Conservation (phyloP, 1,284 basidiomycete genomes). For the Austroboletus rostrupii region DNA sequence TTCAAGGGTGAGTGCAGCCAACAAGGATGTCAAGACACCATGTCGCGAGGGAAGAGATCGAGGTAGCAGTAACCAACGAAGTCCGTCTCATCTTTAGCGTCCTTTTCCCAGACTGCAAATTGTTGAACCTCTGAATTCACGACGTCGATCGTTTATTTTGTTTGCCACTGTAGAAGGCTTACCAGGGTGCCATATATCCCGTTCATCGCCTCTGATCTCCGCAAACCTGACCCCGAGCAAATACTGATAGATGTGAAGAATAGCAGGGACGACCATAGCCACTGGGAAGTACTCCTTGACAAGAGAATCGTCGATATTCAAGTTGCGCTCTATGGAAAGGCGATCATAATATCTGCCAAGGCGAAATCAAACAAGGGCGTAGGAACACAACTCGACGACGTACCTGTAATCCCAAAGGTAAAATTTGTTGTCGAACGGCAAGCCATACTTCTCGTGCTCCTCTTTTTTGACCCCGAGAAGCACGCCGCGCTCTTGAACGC, state of each 20-base stretch:
- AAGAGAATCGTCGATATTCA: slow-evolving; percentile 67
- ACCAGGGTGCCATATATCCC: slow-evolving; percentile 69
- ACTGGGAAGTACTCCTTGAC: slow-evolving; percentile 89
- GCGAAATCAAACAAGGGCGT: background rate
- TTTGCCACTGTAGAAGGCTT: slow-evolving; percentile 13
- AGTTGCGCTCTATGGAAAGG: slow-evolving; percentile 60
- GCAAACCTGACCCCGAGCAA: slow-evolving; percentile 73
- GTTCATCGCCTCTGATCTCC: slow-evolving; percentile 51
- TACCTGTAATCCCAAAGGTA: slow-evolving; percentile 64
- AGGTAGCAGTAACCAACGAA: slow-evolving; percentile 83
- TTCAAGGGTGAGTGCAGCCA: background rate
- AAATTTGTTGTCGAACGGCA: slow-evolving; percentile 65
- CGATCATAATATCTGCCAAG: slow-evolving; percentile 60
- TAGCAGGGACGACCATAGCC: slow-evolving; percentile 70
- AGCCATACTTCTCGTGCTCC: slow-evolving; percentile 55
- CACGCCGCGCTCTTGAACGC: slow-evolving; percentile 56
- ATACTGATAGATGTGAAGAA: slow-evolving; percentile 78
- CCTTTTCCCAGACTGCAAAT: slow-evolving; percentile 78
- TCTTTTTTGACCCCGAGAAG: slow-evolving; percentile 71
- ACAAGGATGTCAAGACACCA: slow-evolving; percentile 7
- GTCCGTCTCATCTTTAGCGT: slow-evolving; percentile 60
- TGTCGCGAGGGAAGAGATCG: slow-evolving; percentile 82
- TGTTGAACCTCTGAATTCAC: slow-evolving; percentile 62
- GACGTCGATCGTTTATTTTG: slow-evolving; percentile 2
- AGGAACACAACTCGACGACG: background rate